Conservation (phyloP, 1,139 yeast species). For the Spathaspora jeffriesii region DNA sequence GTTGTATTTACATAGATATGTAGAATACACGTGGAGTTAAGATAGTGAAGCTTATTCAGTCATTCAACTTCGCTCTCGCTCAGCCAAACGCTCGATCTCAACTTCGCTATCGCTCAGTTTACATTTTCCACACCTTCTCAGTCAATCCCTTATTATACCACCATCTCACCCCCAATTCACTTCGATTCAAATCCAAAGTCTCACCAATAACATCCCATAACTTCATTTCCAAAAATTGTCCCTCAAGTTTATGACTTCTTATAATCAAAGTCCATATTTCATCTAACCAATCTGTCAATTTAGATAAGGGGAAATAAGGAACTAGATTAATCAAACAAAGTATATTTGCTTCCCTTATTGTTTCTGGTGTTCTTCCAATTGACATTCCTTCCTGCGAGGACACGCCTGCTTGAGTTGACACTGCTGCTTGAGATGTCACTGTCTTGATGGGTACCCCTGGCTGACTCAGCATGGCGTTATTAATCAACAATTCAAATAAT, state of each 20-base stretch:
- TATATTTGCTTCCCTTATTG: conserved; percentile 51
- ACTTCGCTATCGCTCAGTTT: no score
- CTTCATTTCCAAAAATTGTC: conserved; percentile 23
- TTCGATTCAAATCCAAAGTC: conserved; percentile 57
- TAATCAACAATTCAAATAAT: conserved; percentile 41
- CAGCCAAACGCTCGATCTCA: no score
- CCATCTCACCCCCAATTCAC: conserved; percentile 67
- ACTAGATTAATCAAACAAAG: conserved; percentile 50
- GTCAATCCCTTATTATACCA: conserved; percentile 46
- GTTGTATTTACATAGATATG: no score
- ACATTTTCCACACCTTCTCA: background rate
- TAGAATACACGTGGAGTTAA: no score
- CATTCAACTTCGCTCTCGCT: no score
- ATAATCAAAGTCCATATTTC: conserved; percentile 43
- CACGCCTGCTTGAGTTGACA: no score
- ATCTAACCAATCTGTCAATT: conserved; percentile 49
- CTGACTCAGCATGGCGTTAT: conserved; percentile 31
- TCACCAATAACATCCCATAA: conserved; percentile 47
- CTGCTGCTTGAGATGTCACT: background rate
- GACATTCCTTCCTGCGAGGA: background rate
- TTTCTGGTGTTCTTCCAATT: conserved; percentile 31
- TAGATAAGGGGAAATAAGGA: conserved; percentile 52
- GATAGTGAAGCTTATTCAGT: no score
- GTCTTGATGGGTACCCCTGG: conserved; percentile 30
- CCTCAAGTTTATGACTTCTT: conserved; percentile 37